Evolutionary conservation across 768 basidiomycete genomes (phyloP).

Genomic region (Dioszegia hungarica): DNA sequence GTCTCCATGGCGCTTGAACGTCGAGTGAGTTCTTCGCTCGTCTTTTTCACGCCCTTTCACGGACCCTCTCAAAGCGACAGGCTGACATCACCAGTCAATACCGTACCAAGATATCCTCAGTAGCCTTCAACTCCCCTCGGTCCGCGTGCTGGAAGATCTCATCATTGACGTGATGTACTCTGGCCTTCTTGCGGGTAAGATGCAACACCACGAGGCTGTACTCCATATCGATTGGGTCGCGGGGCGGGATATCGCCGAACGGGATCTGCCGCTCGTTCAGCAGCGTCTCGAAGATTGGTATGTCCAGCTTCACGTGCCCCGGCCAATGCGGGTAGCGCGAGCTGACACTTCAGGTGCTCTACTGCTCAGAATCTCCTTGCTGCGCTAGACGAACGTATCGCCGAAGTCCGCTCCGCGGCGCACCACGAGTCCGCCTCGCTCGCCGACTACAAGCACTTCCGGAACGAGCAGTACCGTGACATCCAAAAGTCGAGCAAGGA

Average conservation of each 20-base stretch:
- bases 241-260: constrained; percentile 67
- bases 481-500: background rate
- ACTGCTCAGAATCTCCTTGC: constrained; percentile 67
- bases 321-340: background rate
- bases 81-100: constrained; percentile 59
- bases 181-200: constrained; percentile 78
- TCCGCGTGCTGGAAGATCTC: constrained; percentile 89
- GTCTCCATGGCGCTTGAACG: constrained; percentile 72
- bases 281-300: constrained; percentile 43
- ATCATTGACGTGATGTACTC: constrained; percentile 96
- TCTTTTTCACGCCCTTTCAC: background rate
- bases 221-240: constrained; percentile 89
- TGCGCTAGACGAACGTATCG: constrained; percentile 68
- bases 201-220: constrained; percentile 85
- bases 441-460: constrained; percentile 6
- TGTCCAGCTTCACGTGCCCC: constrained; percentile 5
- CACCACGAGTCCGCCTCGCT: background rate
- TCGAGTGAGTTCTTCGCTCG: constrained; percentile 57
- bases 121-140: constrained; percentile 66
- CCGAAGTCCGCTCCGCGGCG: constrained; percentile 15
- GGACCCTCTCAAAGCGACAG: background rate
- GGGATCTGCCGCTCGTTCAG: constrained; percentile 19
- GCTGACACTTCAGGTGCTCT: constrained; percentile 24
- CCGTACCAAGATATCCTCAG: constrained; percentile 70
- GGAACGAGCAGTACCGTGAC: constrained; percentile 7